Percentiles rank a stretch among this genome's conserved stretches.
These are phyloP conservation scores for Leccinum rimulosum DNA, from an alignment of 768 basidiomycete species.

Conservation along the genomic window DNA sequence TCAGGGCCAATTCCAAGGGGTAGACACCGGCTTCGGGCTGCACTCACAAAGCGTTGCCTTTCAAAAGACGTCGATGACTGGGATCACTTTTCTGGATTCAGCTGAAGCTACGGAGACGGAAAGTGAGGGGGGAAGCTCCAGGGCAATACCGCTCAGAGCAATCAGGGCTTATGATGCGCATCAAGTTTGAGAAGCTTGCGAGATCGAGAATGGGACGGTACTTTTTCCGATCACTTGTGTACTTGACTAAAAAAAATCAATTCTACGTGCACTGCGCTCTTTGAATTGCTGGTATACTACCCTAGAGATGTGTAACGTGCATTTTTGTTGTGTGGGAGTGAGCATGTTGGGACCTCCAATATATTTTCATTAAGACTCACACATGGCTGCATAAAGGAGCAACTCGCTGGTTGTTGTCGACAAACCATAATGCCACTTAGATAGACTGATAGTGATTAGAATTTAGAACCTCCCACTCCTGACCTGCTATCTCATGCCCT, in stretches of 20 bases:
- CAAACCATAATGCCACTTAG: neutral
- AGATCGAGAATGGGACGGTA: conserved; percentile 4
- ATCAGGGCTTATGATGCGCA: neutral
- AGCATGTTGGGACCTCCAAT: no score
- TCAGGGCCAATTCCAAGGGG: neutral
- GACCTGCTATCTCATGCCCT: no score
- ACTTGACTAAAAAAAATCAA: neutral
- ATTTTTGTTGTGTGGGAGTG: neutral
- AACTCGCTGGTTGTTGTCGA: neutral
- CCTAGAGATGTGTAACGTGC: neutral
- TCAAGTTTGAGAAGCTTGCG: neutral
- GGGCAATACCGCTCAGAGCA: neutral
- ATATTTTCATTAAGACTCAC: no score
- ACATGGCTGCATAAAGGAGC: no score
- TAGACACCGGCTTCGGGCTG: neutral
- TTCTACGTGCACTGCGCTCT: neutral
- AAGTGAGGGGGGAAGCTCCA: neutral
- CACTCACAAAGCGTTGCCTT: neutral
- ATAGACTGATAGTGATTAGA: no score
- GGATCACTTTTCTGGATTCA: neutral
- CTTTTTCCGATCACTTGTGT: neutral
- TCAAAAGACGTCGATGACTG: neutral
- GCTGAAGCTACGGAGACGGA: neutral
- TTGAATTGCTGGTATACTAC: neutral
- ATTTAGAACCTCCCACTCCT: no score